Evolutionary conservation across 352 stramenopile species (phyloP).

Genomic region (Phytopythium aichiense): DNA sequence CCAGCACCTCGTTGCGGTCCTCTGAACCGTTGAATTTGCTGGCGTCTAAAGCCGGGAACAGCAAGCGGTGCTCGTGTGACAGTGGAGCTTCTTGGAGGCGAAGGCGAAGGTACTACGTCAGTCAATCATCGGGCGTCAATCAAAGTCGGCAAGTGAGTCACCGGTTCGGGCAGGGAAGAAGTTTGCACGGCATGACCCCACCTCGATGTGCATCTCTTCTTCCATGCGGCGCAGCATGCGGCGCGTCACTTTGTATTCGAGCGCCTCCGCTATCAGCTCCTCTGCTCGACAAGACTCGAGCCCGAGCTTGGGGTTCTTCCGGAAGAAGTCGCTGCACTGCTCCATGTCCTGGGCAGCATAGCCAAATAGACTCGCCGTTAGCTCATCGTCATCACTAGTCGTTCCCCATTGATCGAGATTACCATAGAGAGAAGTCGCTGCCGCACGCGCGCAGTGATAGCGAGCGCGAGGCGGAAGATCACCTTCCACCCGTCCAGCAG

Average conservation of each 20-base stretch:
- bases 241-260: conserved; percentile 68
- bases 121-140: background rate
- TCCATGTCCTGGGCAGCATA: conserved; percentile 53
- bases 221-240: conserved; percentile 54
- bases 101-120: conserved; percentile 63
- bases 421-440: conserved; percentile 58
- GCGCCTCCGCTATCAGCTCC: conserved; percentile 34
- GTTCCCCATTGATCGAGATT: background rate
- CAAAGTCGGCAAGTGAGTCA: background rate
- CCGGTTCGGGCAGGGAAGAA: background rate
- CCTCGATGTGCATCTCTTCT: conserved; percentile 65
- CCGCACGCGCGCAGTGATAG: conserved; percentile 52
- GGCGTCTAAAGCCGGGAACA: conserved; percentile 68
- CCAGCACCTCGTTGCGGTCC: conserved; percentile 30
- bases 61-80: conserved; percentile 53
- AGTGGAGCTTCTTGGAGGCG: conserved; percentile 56
- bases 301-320: conserved; percentile 47
- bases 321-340: conserved; percentile 65
- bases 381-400: background rate
- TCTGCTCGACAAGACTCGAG: conserved; percentile 34
- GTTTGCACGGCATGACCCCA: conserved; percentile 7
- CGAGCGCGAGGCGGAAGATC: conserved; percentile 65
- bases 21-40: background rate
- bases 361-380: background rate
- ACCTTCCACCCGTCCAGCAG: conserved; percentile 78